phyloP scores from a whole-genome alignment of 2,329 filamentous ascomycete genomes.

The Rhinocladiella similis region DNA sequence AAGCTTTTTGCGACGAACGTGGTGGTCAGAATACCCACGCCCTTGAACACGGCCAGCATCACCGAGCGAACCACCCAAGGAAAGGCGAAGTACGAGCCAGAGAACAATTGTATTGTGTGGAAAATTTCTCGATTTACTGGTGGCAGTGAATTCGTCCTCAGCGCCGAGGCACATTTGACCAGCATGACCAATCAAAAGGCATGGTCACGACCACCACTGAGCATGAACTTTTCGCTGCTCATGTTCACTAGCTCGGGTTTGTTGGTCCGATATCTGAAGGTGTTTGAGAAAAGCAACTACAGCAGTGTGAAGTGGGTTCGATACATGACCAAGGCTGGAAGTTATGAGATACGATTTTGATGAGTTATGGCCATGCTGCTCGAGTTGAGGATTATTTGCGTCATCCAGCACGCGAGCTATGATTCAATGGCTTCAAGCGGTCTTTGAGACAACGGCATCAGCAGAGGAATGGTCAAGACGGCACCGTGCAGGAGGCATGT shows the following conservation, averaged over 20 bases:
- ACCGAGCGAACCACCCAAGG: conserved; percentile 91
- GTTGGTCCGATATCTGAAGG: conserved; percentile 91
- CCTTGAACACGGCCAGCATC: conserved; percentile 92
- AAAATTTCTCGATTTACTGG: conserved; percentile 98
- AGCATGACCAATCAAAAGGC: conserved; percentile 98
- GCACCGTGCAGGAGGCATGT: too few species aligned
- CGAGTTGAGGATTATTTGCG: too few species aligned
- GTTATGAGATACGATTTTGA: conserved; percentile 85
- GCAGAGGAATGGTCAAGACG: too few species aligned
- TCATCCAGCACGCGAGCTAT: background rate
- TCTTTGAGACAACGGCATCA: too few species aligned
- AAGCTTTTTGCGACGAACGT: conserved; percentile 98
- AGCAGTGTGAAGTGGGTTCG: conserved; percentile 98
- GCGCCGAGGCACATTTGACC: conserved; percentile 87
- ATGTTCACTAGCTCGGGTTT: conserved; percentile 98
- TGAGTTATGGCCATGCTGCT: background rate
- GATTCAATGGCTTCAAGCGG: too few species aligned
- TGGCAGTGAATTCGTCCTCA: conserved; percentile 94
- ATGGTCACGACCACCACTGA: conserved; percentile 91
- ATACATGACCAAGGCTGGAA: conserved; percentile 97
- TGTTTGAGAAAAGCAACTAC: conserved; percentile 99
- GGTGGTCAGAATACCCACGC: conserved; percentile 88
- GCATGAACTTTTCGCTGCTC: conserved; percentile 85
- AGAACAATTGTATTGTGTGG: conserved; percentile 98
- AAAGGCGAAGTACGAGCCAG: conserved; percentile 97